Evolutionary conservation across 1,284 basidiomycete species (phyloP).

Genomic region (Ustilago tritici): DNA sequence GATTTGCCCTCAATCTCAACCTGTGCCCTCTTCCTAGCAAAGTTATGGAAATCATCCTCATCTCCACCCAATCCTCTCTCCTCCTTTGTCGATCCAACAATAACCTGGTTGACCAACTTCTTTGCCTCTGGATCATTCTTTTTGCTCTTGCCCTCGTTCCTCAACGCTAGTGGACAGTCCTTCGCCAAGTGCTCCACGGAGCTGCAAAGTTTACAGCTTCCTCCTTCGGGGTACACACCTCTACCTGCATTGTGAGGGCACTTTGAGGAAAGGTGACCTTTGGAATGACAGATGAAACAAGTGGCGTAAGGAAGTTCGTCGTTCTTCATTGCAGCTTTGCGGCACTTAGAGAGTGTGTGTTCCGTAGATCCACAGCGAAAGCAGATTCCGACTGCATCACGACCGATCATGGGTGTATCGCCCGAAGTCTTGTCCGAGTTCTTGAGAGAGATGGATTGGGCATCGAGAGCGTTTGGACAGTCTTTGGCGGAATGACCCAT

Average conservation of each 20-base stretch:
- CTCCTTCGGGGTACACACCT: conserved; percentile 91
- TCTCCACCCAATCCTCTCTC: conserved; percentile 79
- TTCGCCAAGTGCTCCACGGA: conserved; percentile 86
- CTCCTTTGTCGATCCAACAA: conserved; percentile 68
- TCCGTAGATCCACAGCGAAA: conserved; percentile 83
- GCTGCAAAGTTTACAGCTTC: conserved; percentile 90
- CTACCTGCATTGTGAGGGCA: conserved; percentile 84
- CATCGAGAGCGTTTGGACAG: conserved; percentile 73
- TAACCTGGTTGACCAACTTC: conserved; percentile 26
- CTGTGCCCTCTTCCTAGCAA: conserved; percentile 77
- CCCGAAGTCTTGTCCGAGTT: conserved; percentile 2
- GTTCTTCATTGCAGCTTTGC: conserved; percentile 74
- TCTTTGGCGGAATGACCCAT: conserved; percentile 86
- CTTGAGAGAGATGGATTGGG: conserved; percentile 42
- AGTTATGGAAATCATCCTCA: conserved; percentile 90
- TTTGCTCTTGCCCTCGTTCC: conserved; percentile 66
- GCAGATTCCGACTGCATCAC: conserved; percentile 63
- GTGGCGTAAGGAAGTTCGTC: conserved; percentile 82
- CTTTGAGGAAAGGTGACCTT: conserved; percentile 82
- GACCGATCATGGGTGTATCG: conserved; percentile 62
- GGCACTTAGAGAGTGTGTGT: conserved; percentile 84
- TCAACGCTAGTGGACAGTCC: conserved; percentile 79
- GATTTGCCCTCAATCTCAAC: conserved; percentile 72
- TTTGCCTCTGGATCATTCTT: conserved; percentile 32
- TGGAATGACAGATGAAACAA: conserved; percentile 83